Conservation (phyloP, 345 rosid species). For the Eutrema japonicum region DNA sequence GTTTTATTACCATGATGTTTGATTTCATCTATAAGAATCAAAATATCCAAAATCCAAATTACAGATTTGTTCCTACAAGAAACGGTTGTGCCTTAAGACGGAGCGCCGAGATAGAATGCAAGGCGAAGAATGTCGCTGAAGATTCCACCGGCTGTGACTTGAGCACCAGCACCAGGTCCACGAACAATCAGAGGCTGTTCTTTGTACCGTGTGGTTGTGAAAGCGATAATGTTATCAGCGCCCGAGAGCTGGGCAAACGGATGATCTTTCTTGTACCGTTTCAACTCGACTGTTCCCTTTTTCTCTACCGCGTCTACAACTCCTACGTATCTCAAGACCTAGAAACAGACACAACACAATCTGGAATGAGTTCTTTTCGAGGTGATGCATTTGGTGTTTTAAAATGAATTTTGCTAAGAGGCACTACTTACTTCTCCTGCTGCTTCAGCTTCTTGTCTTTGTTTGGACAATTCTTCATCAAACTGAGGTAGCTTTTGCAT, state of each 20-base stretch:
- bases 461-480: slow-evolving; percentile 68
- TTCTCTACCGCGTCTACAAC: slow-evolving; percentile 68
- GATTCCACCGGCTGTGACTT: slow-evolving; percentile 97
- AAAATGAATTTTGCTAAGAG: slow-evolving; percentile 1
- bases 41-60: slow-evolving; percentile 5
- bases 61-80: slow-evolving; percentile 35
- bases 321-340: slow-evolving; percentile 96
- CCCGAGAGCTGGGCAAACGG: slow-evolving; percentile 96
- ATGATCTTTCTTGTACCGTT: slow-evolving; percentile 76
- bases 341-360: slow-evolving; percentile 14
- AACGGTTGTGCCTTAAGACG: slow-evolving; percentile 53
- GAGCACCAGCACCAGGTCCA: slow-evolving; percentile 98
- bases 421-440: slow-evolving; percentile 77
- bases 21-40: slow-evolving; percentile 26
- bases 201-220: slow-evolving; percentile 87
- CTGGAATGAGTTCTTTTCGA: slow-evolving; percentile 24
- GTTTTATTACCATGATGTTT: slow-evolving; percentile 28
- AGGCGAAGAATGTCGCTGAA: slow-evolving; percentile 90
- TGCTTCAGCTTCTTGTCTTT: slow-evolving; percentile 79
- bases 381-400: slow-evolving; percentile 1
- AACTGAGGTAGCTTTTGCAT: slow-evolving; percentile 77
- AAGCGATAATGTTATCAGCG: slow-evolving; percentile 93
- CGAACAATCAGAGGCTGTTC: slow-evolving; percentile 92
- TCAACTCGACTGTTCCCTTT: slow-evolving; percentile 77
- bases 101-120: slow-evolving; percentile 95